These are phyloP conservation scores for Nicotiana knightiana DNA, from an alignment of 257 asterid species.

Conservation along the genomic window DNA sequence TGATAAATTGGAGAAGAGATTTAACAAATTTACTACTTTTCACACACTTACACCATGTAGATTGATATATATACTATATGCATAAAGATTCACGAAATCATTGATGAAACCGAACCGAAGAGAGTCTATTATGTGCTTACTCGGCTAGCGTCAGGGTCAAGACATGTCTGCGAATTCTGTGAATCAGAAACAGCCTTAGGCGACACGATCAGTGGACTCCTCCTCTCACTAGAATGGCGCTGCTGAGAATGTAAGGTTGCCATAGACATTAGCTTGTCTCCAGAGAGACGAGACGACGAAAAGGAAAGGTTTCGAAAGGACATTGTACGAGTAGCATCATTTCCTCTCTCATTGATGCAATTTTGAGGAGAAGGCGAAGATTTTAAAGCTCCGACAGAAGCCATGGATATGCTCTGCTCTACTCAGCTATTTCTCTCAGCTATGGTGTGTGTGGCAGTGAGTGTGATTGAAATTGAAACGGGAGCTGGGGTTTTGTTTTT, in stretches of 20 bases:
- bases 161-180: conserved; percentile 86
- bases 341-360: conserved; percentile 4
- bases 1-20: background rate
- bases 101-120: background rate
- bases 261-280: conserved; percentile 25
- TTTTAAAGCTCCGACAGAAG: conserved; percentile 17
- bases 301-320: conserved; percentile 46
- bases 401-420: background rate
- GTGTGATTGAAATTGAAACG: background rate
- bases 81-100: background rate
- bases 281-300: conserved; percentile 40
- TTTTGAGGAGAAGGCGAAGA: conserved; percentile 5
- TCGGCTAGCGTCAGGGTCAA: conserved; percentile 86
- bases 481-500: background rate
- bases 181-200: conserved; percentile 94
- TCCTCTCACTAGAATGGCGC: conserved; percentile 18
- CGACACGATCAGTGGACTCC: conserved; percentile 47
- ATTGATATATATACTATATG: background rate
- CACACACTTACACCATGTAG: background rate
- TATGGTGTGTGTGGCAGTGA: conserved; percentile 5
- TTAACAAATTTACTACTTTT: background rate
- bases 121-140: conserved; percentile 28
- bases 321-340: conserved; percentile 23
- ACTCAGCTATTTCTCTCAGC: background rate
- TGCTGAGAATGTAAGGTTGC: conserved; percentile 16